Evolutionary conservation across 768 basidiomycete genomes (phyloP), one percentile per base, ranked within the genome.

Genomic region (Steccherinum ochraceum): DNA sequence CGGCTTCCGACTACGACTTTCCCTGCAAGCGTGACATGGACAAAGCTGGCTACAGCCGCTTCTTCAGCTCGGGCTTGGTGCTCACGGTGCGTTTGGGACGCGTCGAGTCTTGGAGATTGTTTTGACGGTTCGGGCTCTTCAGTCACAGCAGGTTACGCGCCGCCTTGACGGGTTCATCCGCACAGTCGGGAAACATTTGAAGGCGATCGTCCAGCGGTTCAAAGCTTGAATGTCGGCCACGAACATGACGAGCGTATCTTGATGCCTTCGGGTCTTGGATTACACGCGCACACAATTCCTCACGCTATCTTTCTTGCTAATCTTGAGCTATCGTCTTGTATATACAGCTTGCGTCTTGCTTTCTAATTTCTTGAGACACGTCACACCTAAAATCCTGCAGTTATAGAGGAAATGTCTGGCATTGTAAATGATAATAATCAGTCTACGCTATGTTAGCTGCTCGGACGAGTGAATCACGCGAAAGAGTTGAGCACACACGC

Each of bases 1-100:
- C 43, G 39, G 40, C 16, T 18, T 27, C 46, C 2, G 51, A 52
- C 25, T 47, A 24, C 40, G 46, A 25, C 23, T 52, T 48, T 40
- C 46, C 51, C 11, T 7, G 7, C 30, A 40, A 47, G 20, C 40
- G 25, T 13, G 39, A 47, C n/a, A 40, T 52, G 46, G 40, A 43
- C 21, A n/a, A 40, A 5, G 46, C 39, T 12, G 51, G 51, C 7
- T 52, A 52, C 40, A 52, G 51, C 46, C 23, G 26, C 23, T 12
- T 52, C 35, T 52, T 52, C 51, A 47, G 42, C 12, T 39, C 46
- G 13, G 51, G 51, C 24, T 24, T 52, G 45, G 46, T 27, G 19
- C 43, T 27, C 16, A 47, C 24, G 51, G 51, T 52, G 46, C 18
- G 42, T 35, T 35, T 16, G 16, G 7, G 30, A 35, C 30, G 30